phyloP scores from a whole-genome alignment of 257 asterid species.

The Coffea eugenioides region DNA sequence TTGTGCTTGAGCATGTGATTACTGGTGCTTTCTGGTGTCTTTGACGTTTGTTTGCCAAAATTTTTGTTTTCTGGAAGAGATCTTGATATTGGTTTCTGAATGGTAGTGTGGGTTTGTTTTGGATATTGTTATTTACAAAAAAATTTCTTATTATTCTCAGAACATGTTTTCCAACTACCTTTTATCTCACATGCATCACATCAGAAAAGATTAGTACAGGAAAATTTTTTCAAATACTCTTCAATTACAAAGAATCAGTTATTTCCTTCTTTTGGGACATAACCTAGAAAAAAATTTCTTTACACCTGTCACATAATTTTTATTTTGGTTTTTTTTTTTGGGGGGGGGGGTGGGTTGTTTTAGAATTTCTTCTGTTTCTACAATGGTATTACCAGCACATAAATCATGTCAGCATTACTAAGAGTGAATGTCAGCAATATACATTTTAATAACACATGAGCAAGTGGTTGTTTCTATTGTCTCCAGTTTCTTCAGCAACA shows the following conservation, averaged over 20 bases:
- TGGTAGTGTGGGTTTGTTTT: too few species aligned
- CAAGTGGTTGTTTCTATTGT: not conserved
- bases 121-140: too few species aligned
- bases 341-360: not conserved
- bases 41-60: not conserved
- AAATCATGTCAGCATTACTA: not conserved
- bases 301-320: not conserved
- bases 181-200: too few species aligned
- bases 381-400: not conserved
- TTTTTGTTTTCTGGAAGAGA: not conserved
- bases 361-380: not conserved
- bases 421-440: not conserved
- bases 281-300: not conserved
- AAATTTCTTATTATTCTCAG: too few species aligned
- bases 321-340: not conserved
- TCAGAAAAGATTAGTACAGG: too few species aligned
- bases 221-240: too few species aligned
- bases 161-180: too few species aligned
- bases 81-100: not conserved
- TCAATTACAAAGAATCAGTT: too few species aligned
- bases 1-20: not conserved
- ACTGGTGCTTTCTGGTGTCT: not conserved
- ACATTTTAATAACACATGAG: not conserved
- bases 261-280: not conserved
- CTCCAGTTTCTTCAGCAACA: not conserved